These are phyloP conservation scores for Stagonosporopsis vannaccii DNA, from an alignment of 2,329 filamentous ascomycete species.

Conservation along the genomic window DNA sequence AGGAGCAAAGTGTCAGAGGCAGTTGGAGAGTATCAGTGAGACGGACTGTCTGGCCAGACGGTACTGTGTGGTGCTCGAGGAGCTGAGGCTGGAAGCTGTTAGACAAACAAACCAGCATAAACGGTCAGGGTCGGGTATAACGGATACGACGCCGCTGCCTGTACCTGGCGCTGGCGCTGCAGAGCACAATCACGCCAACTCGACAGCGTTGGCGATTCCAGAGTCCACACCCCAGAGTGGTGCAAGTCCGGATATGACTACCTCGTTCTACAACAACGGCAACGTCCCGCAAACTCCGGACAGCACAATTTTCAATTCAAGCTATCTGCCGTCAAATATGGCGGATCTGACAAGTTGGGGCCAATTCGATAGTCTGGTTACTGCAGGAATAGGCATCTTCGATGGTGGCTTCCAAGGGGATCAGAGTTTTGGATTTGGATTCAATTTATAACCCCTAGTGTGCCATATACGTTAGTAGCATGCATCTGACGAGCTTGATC, in stretches of 20 bases:
- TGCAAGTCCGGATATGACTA: constrained; percentile 20
- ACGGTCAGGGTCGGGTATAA: neutral
- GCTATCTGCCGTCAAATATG: constrained; percentile 37
- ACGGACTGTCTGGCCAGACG: constrained; percentile 50
- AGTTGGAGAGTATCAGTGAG: constrained; percentile 40
- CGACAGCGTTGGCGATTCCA: constrained; percentile 5
- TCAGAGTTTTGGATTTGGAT: constrained; percentile 30
- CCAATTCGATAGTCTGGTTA: constrained; percentile 49
- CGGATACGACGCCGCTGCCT: neutral
- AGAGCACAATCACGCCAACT: constrained; percentile 2
- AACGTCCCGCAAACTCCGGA: constrained; percentile 43
- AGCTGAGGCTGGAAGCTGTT: constrained; percentile 55
- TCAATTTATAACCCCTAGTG: constrained; percentile 17
- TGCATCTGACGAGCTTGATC: neutral
- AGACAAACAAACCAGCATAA: constrained; percentile 32
- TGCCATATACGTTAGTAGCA: neutral
- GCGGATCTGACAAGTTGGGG: constrained; percentile 49
- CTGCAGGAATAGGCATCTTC: constrained; percentile 43
- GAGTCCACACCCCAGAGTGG: constrained; percentile 23
- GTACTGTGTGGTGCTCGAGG: constrained; percentile 62
- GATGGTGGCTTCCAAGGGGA: constrained; percentile 39
- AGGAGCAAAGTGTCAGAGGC: constrained; percentile 52
- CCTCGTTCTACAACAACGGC: constrained; percentile 21
- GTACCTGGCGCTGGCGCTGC: neutral
- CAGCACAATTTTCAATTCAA: constrained; percentile 32